Evolutionary conservation across 805 yeast genomes (phyloP).

Genomic region (Candida boleticola): DNA sequence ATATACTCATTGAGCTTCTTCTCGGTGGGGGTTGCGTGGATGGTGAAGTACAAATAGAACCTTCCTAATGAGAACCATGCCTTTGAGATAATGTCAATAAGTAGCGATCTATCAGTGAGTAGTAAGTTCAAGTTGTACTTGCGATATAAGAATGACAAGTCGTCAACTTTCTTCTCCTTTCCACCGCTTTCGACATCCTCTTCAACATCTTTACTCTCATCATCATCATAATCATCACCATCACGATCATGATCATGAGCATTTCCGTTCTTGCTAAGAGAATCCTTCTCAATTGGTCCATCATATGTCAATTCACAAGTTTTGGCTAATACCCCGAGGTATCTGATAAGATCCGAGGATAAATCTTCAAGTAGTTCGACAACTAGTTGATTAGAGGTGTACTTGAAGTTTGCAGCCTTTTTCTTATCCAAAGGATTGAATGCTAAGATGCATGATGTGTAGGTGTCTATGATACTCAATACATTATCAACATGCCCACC

Average conservation of each 20-base stretch:
- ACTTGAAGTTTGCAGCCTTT: slow-evolving; percentile 21
- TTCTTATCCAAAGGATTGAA: slow-evolving; percentile 35
- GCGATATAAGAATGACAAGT: slow-evolving; percentile 34
- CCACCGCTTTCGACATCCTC: neutral
- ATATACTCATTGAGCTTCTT: slow-evolving; percentile 16
- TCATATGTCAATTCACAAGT: slow-evolving; percentile 29
- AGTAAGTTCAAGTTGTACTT: slow-evolving; percentile 33
- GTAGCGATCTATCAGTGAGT: slow-evolving; percentile 22
- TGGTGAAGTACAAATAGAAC: slow-evolving; percentile 25
- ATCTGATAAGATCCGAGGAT: slow-evolving; percentile 18
- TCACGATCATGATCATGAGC: too few species aligned
- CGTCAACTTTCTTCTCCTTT: slow-evolving; percentile 10
- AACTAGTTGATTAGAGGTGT: slow-evolving; percentile 20
- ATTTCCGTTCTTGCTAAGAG: too few species aligned
- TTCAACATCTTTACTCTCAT: slow-evolving; percentile 1
- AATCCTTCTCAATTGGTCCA: too few species aligned
- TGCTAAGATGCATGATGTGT: slow-evolving; percentile 27
- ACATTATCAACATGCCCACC: slow-evolving; percentile 30
- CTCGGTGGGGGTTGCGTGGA: slow-evolving; percentile 22
- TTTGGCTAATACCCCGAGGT: slow-evolving; percentile 21
- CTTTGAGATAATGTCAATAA: slow-evolving; percentile 27
- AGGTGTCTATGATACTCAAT: slow-evolving; percentile 31
- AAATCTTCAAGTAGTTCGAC: slow-evolving; percentile 16
- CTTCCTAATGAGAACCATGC: slow-evolving; percentile 40
- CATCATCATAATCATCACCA: too few species aligned